Evolutionary conservation across 1,284 basidiomycete species (phyloP), one percentile per base, ranked within the genome.

Genomic region (Ustilago esculenta): DNA sequence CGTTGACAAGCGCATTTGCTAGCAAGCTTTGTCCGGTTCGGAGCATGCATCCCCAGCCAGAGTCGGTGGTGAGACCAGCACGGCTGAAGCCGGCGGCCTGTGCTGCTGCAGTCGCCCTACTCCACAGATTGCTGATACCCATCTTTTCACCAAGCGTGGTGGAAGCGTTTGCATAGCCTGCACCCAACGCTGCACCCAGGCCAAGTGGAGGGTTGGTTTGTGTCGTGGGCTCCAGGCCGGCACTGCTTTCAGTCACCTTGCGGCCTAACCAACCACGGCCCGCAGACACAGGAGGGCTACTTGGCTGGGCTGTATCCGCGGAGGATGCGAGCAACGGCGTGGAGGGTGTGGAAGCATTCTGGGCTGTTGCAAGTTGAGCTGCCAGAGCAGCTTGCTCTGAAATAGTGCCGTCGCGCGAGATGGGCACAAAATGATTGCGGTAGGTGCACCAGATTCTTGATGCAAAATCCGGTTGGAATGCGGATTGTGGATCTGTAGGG

Each of bases 31-130:
- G 95, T 0, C 94, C 94, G 0, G 95, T 98, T 21, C 95, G 84
- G 24, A 98, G 83, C 95, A 98, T 98, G 82, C 95, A 98, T 0
- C 95, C 95, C 95, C 95, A 98, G 0, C 95, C 95, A 0, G 92
- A 86, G 84, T 98, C 95, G 70, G 88, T 91, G n/a, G 90, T 92
- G 87, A 92, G 90, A 0, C 90, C 90, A n/a, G 49, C 45, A 5
- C 61, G 66, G 25, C 68, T 66, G 47, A 71, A 71, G 6, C 76
- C 76, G 12, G 71, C 71, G 8, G 75, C 72, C 39, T 76, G 74
- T 6, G 70, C 74, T 3, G 71, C 76, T 10, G 76, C 76, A 1
- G 75, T 77, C 9, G 76, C 74, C 4, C 76, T 59, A 21, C 65
- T 59, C 76, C 76, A 79, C 15, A 79, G 50, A 32, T 57, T 64